Evolutionary conservation across 192 early-diverging fungal species (phyloP).

Genomic region (Backusella luteola): DNA sequence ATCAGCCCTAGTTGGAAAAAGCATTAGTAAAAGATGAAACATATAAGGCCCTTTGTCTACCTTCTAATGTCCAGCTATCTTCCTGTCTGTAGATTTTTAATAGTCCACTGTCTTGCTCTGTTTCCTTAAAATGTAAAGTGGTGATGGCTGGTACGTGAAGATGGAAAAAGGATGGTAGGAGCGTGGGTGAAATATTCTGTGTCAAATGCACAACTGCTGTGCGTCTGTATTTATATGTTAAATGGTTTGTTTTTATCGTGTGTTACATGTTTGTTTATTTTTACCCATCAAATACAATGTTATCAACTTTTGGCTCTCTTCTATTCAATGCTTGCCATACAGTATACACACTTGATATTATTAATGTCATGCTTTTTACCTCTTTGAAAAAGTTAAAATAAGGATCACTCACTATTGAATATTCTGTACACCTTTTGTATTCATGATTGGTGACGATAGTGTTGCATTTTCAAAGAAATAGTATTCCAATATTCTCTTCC

Average conservation of each 20-base stretch:
- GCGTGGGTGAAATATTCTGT: constrained; percentile 50
- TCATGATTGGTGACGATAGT: constrained; percentile 50
- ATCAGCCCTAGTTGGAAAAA: constrained; percentile 34
- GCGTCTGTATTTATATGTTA: constrained; percentile 18
- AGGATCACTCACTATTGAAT: constrained; percentile 43
- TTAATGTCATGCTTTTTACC: neutral
- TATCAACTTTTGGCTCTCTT: constrained; percentile 30
- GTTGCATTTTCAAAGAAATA: constrained; percentile 52
- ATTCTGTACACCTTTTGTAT: constrained; percentile 50
- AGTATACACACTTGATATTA: constrained; percentile 26
- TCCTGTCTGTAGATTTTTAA: constrained; percentile 54
- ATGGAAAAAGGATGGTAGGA: constrained; percentile 48
- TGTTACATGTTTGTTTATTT: neutral
- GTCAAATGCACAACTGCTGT: constrained; percentile 49
- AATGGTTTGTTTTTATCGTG: neutral
- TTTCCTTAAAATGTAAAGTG: constrained; percentile 49
- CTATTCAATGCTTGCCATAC: constrained; percentile 39
- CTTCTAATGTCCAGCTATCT: constrained; percentile 62
- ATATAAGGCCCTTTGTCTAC: constrained; percentile 10
- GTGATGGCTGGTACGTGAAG: constrained; percentile 52
- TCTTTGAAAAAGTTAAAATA: neutral
- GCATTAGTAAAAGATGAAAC: neutral
- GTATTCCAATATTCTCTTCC: constrained; percentile 53
- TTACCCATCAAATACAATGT: constrained; percentile 40
- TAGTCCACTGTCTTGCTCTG: constrained; percentile 41